phyloP scores from a whole-genome alignment of 1,139 yeast species.

The Taphrina communis region DNA sequence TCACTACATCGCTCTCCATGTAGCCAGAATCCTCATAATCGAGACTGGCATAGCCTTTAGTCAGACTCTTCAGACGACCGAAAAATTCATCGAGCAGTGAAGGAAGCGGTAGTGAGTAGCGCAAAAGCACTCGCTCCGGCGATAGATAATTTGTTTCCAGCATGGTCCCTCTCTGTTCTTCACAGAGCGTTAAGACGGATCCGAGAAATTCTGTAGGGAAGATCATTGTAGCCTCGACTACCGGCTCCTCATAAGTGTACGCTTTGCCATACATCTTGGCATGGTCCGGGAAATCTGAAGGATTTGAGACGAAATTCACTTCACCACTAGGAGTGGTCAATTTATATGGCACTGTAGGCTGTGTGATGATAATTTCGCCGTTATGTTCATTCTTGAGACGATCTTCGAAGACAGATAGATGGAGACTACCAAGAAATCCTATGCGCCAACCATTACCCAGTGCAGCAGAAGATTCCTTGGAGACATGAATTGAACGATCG shows the following conservation, averaged over 20 bases:
- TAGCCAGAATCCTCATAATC: slow-evolving; percentile 96
- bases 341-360: slow-evolving; percentile 94
- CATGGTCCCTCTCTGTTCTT: slow-evolving; percentile 81
- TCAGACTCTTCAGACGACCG: slow-evolving; percentile 86
- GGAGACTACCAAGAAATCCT: slow-evolving; percentile 91
- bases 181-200: slow-evolving; percentile 81
- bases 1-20: slow-evolving; percentile 76
- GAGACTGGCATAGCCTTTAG: slow-evolving; percentile 90
- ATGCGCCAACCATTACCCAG: slow-evolving; percentile 97
- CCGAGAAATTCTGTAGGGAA: slow-evolving; percentile 91
- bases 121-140: slow-evolving; percentile 73
- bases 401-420: slow-evolving; percentile 93
- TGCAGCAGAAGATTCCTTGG: slow-evolving; percentile 90
- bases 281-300: slow-evolving; percentile 84
- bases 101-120: slow-evolving; percentile 81
- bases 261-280: slow-evolving; percentile 49
- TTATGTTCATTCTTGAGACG: slow-evolving; percentile 92
- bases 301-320: slow-evolving; percentile 75
- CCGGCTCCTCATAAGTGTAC: slow-evolving; percentile 75
- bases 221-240: slow-evolving; percentile 87
- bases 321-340: slow-evolving; percentile 68
- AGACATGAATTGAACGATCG: slow-evolving; percentile 87
- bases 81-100: slow-evolving; percentile 93
- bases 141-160: slow-evolving; percentile 76
- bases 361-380: slow-evolving; percentile 86